Evolutionary conservation across 1,284 basidiomycete genomes (phyloP), one percentile per base, ranked within the genome.

Genomic region (Lentinula novae-zelandiae): DNA sequence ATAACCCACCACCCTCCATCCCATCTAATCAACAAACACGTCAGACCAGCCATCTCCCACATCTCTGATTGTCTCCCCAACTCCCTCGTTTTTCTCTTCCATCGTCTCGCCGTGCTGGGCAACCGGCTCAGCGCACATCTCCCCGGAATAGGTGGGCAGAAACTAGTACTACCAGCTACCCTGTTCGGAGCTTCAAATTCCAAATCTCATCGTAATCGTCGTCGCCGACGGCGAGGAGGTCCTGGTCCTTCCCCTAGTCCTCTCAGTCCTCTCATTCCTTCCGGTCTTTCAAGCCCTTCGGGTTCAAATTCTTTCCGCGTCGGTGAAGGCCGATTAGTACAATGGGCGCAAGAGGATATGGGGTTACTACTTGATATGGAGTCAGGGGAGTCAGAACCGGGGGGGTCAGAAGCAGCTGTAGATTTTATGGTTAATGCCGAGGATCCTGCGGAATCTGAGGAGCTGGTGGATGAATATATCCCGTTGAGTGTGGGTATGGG

Each of bases 331-430:
- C 57, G 44, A n/a, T 55, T 62, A 4, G 57, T 62, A 5, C 50
- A 62, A 55, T 62, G 61, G 61, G 61, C 61, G 1, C 61, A 62
- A 39, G 61, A 62, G 6, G 61, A 62, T 62, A 54, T 58, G 56
- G 52, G 48, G 40, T 27, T 58, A 40, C 27, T 27, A 27, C 33
- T 53, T 27, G 56, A 58, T 8, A 40, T 33, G 31, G 57, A 58
- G 12, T 38, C 36, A 13, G 39, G 13, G 27, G 27, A 27, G 27
- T 27, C 27, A 27, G 3, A 4, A 27, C 27, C 3, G 27, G 27
- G 27, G 27, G 27, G 3, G 27, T 27, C 3, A 3, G 27, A 27
- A 27, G 27, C 27, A 5, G 61, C 58, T 12, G 33, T 27, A 5
- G 61, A 62, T 42, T 48, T 54, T n/a, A 62, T 62, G 61, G 61